Percentiles rank a stretch among this genome's conserved stretches.
Conservation (phyloP, 257 asterid genomes). For the Ocimum tenuiflorum region DNA sequence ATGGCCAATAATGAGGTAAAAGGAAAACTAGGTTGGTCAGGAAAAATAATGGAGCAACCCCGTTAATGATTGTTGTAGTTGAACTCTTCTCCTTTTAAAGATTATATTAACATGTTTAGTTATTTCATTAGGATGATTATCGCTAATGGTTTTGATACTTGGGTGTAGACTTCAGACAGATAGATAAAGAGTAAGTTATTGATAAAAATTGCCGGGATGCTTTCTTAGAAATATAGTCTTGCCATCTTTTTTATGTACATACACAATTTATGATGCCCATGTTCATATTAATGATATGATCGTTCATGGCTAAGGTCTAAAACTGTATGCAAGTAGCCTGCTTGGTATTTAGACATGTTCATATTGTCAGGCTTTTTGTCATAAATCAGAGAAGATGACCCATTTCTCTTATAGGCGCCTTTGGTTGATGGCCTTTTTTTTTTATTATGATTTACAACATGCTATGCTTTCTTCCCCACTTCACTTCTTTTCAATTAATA, state of each 20-base stretch:
- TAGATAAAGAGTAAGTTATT: too few species aligned
- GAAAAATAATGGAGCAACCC: neutral
- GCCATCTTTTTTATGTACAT: neutral
- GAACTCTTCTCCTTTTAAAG: too few species aligned
- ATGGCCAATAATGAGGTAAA: too few species aligned
- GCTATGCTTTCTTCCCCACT: neutral
- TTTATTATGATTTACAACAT: neutral
- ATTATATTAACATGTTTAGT: too few species aligned
- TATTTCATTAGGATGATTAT: too few species aligned
- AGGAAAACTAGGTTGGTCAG: neutral
- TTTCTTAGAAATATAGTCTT: neutral
- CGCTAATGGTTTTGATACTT: too few species aligned
- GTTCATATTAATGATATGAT: neutral
- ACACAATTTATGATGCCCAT: slow-evolving; percentile 9
- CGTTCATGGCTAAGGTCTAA: neutral
- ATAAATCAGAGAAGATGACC: neutral
- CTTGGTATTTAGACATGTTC: neutral
- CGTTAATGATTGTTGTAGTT: too few species aligned
- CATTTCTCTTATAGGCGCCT: neutral
- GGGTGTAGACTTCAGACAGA: too few species aligned
- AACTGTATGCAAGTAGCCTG: neutral
- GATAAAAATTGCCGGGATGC: too few species aligned
- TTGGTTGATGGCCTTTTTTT: neutral
- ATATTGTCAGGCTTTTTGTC: neutral
- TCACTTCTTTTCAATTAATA: neutral